Conservation (phyloP, 2,329 filamentous ascomycete species). For the Trichoderma semiorbis region DNA sequence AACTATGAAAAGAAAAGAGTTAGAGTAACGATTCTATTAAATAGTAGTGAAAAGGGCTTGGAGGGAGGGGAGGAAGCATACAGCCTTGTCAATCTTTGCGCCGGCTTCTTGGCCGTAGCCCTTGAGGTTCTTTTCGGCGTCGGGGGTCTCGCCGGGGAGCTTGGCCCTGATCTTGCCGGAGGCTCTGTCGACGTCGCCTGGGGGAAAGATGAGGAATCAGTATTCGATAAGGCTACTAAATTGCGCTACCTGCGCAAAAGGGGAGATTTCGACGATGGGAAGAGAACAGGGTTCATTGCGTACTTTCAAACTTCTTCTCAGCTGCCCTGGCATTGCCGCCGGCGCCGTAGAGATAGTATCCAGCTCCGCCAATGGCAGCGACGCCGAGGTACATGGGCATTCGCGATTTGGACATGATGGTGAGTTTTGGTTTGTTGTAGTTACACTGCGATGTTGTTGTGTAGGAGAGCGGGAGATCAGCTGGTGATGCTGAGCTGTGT, state of each 20-base stretch:
- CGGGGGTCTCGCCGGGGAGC: constrained; percentile 54
- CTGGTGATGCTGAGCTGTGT: neutral
- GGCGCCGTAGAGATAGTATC: constrained; percentile 88
- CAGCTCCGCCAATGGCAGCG: constrained; percentile 63
- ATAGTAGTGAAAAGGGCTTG: neutral
- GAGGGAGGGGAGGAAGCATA: constrained; percentile 42
- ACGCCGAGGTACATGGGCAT: constrained; percentile 54
- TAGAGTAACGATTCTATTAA: neutral
- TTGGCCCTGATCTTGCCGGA: constrained; percentile 62
- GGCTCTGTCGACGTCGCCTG: constrained; percentile 73
- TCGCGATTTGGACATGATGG: constrained; percentile 44
- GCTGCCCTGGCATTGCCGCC: constrained; percentile 78
- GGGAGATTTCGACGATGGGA: neutral
- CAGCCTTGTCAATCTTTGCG: constrained; percentile 64
- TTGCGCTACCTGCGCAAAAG: neutral
- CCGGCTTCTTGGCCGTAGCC: constrained; percentile 48
- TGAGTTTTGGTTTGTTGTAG: neutral
- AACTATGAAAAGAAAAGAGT: constrained; percentile 22
- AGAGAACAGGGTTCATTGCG: constrained; percentile 30
- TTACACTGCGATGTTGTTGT: neutral
- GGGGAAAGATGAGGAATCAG: neutral
- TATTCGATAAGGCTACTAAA: neutral
- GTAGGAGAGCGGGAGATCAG: neutral
- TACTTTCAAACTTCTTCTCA: constrained; percentile 84
- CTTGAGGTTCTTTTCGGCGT: constrained; percentile 63